Evolutionary conservation across 495 filamentous ascomycete species (phyloP).

Genomic region (Lepidopterella palustris): DNA sequence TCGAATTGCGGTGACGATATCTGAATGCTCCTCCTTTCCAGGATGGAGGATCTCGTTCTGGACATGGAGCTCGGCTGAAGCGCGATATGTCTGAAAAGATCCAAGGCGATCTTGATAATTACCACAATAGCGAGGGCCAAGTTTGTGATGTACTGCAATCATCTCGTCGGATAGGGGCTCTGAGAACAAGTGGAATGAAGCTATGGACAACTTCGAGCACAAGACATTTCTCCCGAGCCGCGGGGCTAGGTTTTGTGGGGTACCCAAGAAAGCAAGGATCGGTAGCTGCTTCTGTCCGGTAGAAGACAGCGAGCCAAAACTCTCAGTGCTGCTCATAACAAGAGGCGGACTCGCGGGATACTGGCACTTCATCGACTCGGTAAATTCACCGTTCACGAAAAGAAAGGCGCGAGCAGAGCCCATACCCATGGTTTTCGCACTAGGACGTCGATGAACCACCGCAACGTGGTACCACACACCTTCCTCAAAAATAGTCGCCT

Average conservation of each 20-base stretch:
- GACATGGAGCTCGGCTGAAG: constrained; percentile 84
- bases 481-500: constrained; percentile 62
- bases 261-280: constrained; percentile 89
- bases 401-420: constrained; percentile 76
- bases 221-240: constrained; percentile 71
- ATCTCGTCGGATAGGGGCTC: constrained; percentile 88
- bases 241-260: constrained; percentile 81
- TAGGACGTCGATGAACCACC: constrained; percentile 68
- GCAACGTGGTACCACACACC: constrained; percentile 87
- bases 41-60: constrained; percentile 88
- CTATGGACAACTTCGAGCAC: constrained; percentile 76
- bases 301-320: constrained; percentile 53
- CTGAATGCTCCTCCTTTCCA: constrained; percentile 84
- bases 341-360: constrained; percentile 69
- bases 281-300: constrained; percentile 40
- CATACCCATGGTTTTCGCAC: constrained; percentile 49
- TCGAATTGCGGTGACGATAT: constrained; percentile 82
- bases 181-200: constrained; percentile 79
- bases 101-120: constrained; percentile 96
- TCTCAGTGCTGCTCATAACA: constrained; percentile 52
- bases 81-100: constrained; percentile 92
- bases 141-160: constrained; percentile 79
- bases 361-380: constrained; percentile 80
- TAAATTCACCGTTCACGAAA: constrained; percentile 88
- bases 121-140: constrained; percentile 84